phyloP scores from a whole-genome alignment of 441 rosid genomes.

The Gossypium lobatum region DNA sequence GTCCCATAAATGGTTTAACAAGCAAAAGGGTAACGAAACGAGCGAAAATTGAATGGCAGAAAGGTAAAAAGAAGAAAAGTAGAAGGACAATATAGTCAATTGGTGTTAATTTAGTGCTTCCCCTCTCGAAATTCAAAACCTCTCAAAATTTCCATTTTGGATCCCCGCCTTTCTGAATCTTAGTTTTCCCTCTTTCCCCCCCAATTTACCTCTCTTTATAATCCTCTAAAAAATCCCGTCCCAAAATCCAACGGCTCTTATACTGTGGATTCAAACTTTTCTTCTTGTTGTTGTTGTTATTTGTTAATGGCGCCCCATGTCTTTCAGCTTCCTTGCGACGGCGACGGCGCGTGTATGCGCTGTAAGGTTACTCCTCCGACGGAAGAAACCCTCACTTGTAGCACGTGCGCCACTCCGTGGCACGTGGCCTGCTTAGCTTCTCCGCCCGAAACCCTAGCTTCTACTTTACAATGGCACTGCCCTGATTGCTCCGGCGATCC shows the following conservation, averaged over 20 bases:
- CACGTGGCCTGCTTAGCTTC: slow-evolving; percentile 24
- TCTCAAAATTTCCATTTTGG: not conserved
- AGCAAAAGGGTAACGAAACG: not conserved
- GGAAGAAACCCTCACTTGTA: slow-evolving; percentile 41
- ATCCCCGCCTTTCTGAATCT: slow-evolving; percentile 7
- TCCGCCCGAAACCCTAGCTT: slow-evolving; percentile 15
- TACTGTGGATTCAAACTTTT: not conserved
- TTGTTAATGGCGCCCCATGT: slow-evolving; percentile 33
- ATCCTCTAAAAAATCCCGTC: not conserved
- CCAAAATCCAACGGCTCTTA: not conserved
- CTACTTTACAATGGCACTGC: slow-evolving; percentile 22
- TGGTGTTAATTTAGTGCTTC: not conserved
- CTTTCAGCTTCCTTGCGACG: slow-evolving; percentile 53
- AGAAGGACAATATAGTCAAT: slow-evolving; percentile 2
- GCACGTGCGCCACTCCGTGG: slow-evolving; percentile 49
- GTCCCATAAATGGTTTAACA: not conserved
- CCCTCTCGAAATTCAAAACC: slow-evolving; percentile 8
- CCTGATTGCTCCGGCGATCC: slow-evolving; percentile 20
- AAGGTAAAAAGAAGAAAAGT: not conserved
- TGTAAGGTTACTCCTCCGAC: slow-evolving; percentile 31
- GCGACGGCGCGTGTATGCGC: slow-evolving; percentile 42
- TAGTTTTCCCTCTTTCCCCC: not conserved
- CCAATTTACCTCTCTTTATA: slow-evolving; percentile 4
- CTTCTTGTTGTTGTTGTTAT: not conserved
- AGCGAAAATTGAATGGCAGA: not conserved